These are phyloP conservation scores for Pseudonitzschia delicatissima DNA, from an alignment of 108 stramenopile genomes.

Conservation along the genomic window DNA sequence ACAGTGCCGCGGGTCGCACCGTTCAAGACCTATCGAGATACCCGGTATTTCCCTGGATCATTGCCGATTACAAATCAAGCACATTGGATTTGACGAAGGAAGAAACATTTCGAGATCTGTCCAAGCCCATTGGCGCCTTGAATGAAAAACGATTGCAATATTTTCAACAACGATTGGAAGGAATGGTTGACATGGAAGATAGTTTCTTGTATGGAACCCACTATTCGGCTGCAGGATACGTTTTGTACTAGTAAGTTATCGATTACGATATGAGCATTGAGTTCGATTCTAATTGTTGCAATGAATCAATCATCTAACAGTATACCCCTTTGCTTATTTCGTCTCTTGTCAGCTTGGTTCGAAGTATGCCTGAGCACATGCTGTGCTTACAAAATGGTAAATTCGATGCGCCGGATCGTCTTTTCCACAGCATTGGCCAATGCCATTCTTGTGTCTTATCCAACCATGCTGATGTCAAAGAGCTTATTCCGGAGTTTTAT, in stretches of 20 bases:
- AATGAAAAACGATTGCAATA: constrained; percentile 83
- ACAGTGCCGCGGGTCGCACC: constrained; percentile 91
- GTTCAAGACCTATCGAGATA: constrained; percentile 96
- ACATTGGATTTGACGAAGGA: constrained; percentile 65
- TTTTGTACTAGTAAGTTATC: constrained; percentile 72
- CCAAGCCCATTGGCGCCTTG: constrained; percentile 97
- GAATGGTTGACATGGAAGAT: constrained; percentile 68
- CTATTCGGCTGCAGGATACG: constrained; percentile 96
- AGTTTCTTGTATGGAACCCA: constrained; percentile 95
- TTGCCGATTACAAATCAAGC: constrained; percentile 74
- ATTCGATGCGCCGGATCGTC: constrained; percentile 96
- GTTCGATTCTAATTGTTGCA: too few species aligned
- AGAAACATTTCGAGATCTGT: constrained; percentile 83
- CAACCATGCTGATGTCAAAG: constrained; percentile 97
- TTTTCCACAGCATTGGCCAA: constrained; percentile 81
- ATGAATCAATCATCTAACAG: too few species aligned
- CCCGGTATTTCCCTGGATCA: constrained; percentile 98
- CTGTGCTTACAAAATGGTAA: constrained; percentile 97
- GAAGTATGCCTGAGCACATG: constrained; percentile 96
- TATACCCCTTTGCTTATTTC: too few species aligned
- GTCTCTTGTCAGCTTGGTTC: constrained; percentile 57
- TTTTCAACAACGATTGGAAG: constrained; percentile 78
- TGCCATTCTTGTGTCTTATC: constrained; percentile 78
- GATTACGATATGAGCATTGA: neutral
- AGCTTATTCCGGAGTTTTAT: constrained; percentile 96